These are phyloP conservation scores for Mallotus nudiflorus DNA, from an alignment of 345 rosid species.

Conservation along the genomic window DNA sequence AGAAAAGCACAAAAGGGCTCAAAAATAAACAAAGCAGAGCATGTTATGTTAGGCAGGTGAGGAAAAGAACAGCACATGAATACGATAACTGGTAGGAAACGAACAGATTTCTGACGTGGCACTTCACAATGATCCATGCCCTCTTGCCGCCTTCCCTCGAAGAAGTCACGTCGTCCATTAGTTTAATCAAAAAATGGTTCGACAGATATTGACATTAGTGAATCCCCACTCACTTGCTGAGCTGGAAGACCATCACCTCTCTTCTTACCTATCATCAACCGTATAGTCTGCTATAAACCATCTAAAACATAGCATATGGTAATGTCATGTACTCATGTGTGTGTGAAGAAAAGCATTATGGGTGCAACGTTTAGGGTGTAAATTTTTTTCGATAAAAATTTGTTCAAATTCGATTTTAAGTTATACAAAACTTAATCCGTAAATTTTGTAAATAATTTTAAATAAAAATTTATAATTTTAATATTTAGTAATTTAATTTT, in stretches of 20 bases:
- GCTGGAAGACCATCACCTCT: slow-evolving; percentile 7
- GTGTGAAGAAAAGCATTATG: no score
- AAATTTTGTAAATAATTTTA: no score
- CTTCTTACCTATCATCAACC: background rate
- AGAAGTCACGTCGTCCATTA: background rate
- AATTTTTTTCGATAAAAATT: no score
- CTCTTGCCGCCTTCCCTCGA: background rate
- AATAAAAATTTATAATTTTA: no score
- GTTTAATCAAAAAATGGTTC: background rate
- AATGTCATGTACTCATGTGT: no score
- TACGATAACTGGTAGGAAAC: slow-evolving; percentile 16
- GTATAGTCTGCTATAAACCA: no score
- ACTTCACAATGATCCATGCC: background rate
- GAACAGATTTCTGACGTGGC: slow-evolving; percentile 33
- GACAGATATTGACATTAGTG: slow-evolving; percentile 5
- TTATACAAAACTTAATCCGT: no score
- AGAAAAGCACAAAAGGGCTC: background rate
- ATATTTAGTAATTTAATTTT: no score
- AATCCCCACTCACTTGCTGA: slow-evolving; percentile 14
- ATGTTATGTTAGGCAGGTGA: background rate
- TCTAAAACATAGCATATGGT: no score
- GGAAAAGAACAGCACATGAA: background rate
- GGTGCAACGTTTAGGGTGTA: no score
- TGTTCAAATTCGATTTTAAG: no score
- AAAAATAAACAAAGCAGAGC: background rate